Evolutionary conservation across 257 asterid species (phyloP).

Genomic region (Nicotiana undulata): DNA sequence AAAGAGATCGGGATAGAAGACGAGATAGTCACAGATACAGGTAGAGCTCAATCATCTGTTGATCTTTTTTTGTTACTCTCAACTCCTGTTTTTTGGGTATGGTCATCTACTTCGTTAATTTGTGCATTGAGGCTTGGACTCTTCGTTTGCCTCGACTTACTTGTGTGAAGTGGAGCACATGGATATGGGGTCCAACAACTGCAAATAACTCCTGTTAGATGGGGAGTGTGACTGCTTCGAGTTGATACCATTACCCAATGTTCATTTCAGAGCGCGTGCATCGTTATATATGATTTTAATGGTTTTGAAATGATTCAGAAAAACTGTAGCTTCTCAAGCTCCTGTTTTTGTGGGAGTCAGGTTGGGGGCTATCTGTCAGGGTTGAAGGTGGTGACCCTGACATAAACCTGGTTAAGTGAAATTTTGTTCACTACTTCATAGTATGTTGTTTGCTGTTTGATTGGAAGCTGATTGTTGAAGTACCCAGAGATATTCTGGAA

Average conservation of each 20-base stretch:
- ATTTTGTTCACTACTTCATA: neutral
- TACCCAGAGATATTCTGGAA: neutral
- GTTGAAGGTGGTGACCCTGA: neutral
- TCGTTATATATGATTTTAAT: neutral
- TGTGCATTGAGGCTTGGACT: neutral
- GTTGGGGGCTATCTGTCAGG: neutral
- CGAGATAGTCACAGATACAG: conserved; percentile 81
- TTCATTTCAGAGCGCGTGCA: neutral
- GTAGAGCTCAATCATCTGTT: conserved; percentile 21
- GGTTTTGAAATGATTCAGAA: neutral
- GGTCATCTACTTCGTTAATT: neutral
- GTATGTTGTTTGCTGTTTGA: neutral
- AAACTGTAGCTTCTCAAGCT: neutral
- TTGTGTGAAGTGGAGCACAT: neutral
- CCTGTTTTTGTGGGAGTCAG: neutral
- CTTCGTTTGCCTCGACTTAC: neutral
- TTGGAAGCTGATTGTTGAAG: conserved; percentile 53
- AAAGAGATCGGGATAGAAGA: conserved; percentile 80
- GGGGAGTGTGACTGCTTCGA: neutral
- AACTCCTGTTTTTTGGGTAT: no score
- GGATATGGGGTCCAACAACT: neutral
- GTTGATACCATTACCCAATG: neutral
- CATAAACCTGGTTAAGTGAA: neutral
- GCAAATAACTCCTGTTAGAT: neutral
- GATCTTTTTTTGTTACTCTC: neutral